These are phyloP conservation scores for Hypoxylon subgilvum DNA, from an alignment of 495 filamentous ascomycete species.

Conservation along the genomic window DNA sequence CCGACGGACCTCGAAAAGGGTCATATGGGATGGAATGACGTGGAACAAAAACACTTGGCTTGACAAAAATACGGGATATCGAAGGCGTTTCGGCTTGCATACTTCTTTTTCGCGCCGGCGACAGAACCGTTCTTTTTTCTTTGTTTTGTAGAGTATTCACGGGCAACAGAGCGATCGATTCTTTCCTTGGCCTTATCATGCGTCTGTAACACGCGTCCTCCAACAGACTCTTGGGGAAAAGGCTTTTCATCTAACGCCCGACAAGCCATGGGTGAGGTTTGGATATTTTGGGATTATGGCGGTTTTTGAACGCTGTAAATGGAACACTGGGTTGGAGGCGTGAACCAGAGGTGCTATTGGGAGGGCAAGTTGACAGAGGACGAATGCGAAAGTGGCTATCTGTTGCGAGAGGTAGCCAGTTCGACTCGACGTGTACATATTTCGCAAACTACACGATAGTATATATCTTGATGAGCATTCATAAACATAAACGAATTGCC, in stretches of 20 bases:
- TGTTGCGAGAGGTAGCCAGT: not conserved
- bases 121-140: not conserved
- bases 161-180: too few relatives aligned
- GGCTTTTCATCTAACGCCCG: too few relatives aligned
- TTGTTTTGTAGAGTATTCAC: not conserved
- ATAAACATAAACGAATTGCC: too few relatives aligned
- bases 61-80: not conserved
- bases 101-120: constrained; percentile 6
- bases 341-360: not conserved
- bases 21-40: constrained; percentile 1
- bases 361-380: not conserved
- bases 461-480: too few relatives aligned
- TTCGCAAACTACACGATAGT: not conserved
- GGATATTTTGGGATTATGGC: not conserved
- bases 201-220: constrained; percentile 17
- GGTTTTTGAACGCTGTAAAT: not conserved
- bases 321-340: constrained; percentile 1
- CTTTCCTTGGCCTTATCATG: not conserved
- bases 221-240: not conserved
- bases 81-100: constrained; percentile 16
- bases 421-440: constrained; percentile 19
- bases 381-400: too few relatives aligned
- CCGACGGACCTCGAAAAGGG: constrained; percentile 5
- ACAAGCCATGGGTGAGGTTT: too few relatives aligned
- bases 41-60: constrained; percentile 14